Evolutionary conservation across 2,329 filamentous ascomycete species (phyloP).

Genomic region (Cladosporium velox): DNA sequence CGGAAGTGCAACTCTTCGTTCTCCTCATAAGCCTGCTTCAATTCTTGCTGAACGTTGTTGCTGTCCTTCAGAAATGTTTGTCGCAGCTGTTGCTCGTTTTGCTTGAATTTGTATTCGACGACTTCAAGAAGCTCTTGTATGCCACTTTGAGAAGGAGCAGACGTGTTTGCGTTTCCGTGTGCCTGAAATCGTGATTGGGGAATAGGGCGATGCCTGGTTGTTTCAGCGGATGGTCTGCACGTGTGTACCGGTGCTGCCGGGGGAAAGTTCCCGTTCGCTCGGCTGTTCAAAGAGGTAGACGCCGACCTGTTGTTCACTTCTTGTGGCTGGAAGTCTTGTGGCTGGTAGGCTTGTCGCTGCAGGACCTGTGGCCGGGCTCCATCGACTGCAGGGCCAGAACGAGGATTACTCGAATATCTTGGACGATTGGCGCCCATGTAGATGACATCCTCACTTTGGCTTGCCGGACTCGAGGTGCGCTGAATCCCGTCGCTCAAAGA

Average conservation of each 20-base stretch:
- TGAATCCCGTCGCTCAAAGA: neutral
- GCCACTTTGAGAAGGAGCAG: neutral
- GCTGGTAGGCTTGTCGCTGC: neutral
- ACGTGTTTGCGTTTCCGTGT: neutral
- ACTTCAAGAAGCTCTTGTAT: constrained; percentile 18
- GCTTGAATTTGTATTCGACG: constrained; percentile 18
- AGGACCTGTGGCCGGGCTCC: neutral
- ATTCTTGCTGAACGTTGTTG: neutral
- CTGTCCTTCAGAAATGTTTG: neutral
- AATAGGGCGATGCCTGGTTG: neutral
- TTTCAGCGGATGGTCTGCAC: neutral
- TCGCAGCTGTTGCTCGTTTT: constrained; percentile 9
- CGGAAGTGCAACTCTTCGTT: neutral
- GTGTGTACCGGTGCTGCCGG: neutral
- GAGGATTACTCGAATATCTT: neutral
- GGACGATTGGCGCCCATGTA: neutral
- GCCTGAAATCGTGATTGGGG: neutral
- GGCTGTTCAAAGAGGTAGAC: neutral
- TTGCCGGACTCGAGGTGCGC: neutral
- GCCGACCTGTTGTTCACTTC: neutral
- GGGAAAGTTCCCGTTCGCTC: neutral
- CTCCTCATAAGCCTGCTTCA: neutral
- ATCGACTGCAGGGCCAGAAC: neutral
- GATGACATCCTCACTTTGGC: neutral
- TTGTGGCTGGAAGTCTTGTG: neutral